A percentile compares a stretch with the other conserved stretches of the same genome.
Evolutionary conservation across 805 yeast genomes (phyloP).

Genomic region (Wickerhamiella vanderwaltii): DNA sequence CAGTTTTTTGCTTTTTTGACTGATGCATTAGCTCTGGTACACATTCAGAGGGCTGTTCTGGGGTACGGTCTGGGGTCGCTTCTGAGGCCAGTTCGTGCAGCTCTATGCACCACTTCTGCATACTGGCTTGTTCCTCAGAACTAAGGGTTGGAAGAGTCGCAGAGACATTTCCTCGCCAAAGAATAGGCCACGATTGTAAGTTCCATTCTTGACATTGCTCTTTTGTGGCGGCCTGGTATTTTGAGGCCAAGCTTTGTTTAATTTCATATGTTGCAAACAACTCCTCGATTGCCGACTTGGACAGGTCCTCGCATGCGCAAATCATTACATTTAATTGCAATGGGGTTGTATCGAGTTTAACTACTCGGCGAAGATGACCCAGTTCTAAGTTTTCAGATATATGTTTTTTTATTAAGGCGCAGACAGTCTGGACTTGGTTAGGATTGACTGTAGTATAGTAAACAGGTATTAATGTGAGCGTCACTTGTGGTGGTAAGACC

Average conservation of each 20-base stretch:
- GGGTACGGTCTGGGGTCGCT: no score
- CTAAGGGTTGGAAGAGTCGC: slow-evolving; percentile 35
- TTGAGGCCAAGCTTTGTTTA: slow-evolving; percentile 37
- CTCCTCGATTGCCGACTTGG: not conserved
- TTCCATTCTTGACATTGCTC: slow-evolving; percentile 62
- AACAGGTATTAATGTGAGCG: slow-evolving; percentile 15
- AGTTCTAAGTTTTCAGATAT: slow-evolving; percentile 25
- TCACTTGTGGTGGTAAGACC: slow-evolving; percentile 4
- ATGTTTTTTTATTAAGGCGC: slow-evolving; percentile 20
- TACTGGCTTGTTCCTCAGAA: slow-evolving; percentile 36
- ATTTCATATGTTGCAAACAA: slow-evolving; percentile 13
- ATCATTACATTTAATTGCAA: slow-evolving; percentile 7
- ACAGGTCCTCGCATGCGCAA: slow-evolving; percentile 14
- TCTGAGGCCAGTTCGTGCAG: slow-evolving; percentile 19
- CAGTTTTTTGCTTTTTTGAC: slow-evolving; percentile 14
- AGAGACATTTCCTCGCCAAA: slow-evolving; percentile 85
- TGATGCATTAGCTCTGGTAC: slow-evolving; percentile 12
- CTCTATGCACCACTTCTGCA: slow-evolving; percentile 27
- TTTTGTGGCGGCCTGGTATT: slow-evolving; percentile 53
- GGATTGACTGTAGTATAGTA: slow-evolving; percentile 17
- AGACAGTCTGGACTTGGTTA: slow-evolving; percentile 13
- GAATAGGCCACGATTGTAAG: slow-evolving; percentile 62
- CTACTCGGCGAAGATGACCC: slow-evolving; percentile 29
- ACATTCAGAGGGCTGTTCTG: not conserved
- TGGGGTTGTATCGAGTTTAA: slow-evolving; percentile 18